Conservation (phyloP, 768 basidiomycete species). For the Trametes cingulata region DNA sequence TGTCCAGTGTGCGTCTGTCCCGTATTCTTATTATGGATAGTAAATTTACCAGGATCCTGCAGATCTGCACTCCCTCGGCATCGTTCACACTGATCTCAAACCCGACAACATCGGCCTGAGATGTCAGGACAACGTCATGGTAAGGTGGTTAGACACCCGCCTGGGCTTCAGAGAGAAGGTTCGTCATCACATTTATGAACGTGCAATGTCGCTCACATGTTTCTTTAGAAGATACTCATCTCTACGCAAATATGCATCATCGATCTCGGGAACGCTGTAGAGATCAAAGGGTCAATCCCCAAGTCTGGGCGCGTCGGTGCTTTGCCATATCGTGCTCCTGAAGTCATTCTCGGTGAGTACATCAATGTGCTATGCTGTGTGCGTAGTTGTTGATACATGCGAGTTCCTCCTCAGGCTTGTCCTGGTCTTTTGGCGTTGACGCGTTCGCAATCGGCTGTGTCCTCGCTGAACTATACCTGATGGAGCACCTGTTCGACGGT, state of each 20-base stretch:
- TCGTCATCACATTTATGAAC: not conserved
- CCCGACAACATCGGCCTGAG: not conserved
- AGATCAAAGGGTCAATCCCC: not conserved
- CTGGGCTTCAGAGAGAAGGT: not conserved
- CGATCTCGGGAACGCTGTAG: not conserved
- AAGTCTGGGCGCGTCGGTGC: not conserved
- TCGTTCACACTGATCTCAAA: not conserved
- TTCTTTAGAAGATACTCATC: not conserved
- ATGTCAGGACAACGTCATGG: not conserved
- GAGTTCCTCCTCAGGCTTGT: not conserved
- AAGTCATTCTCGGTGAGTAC: not conserved
- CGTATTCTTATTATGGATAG: too few species aligned
- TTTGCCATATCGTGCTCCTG: not conserved
- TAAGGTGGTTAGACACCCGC: not conserved
- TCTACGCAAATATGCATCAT: not conserved
- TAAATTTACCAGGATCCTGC: not conserved
- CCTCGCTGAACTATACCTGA: not conserved
- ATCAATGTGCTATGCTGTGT: too few species aligned
- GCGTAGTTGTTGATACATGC: not conserved
- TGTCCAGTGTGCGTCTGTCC: not conserved
- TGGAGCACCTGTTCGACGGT: not conserved
- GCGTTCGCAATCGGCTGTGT: not conserved
- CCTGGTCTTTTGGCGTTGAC: not conserved
- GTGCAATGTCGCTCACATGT: too few species aligned
- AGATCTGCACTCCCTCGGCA: not conserved